These are phyloP conservation scores for Ophiostoma sp. DNA, from an alignment of 2,329 filamentous ascomycete genomes.

Conservation along the genomic window DNA sequence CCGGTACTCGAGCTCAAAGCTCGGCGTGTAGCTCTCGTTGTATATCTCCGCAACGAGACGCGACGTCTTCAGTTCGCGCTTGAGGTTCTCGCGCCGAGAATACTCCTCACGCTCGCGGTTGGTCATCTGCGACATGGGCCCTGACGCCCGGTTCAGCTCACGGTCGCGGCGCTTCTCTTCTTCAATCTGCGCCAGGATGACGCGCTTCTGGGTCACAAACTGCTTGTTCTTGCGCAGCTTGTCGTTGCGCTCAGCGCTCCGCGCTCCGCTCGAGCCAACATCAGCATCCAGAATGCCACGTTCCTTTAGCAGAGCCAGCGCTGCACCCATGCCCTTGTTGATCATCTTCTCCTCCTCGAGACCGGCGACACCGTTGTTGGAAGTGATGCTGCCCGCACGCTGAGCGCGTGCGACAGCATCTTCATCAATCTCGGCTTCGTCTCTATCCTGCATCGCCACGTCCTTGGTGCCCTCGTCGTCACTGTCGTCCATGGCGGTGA, in stretches of 20 bases:
- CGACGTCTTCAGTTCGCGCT: constrained; percentile 79
- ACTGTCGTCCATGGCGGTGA: constrained; percentile 26
- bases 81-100: constrained; percentile 79
- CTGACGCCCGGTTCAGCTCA: constrained; percentile 78
- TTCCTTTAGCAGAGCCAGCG: constrained; percentile 75
- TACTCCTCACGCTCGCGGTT: constrained; percentile 87
- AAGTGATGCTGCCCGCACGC: constrained; percentile 39
- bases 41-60: constrained; percentile 79
- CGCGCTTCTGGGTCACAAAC: constrained; percentile 73
- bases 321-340: constrained; percentile 71
- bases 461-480: constrained; percentile 3
- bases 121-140: constrained; percentile 80
- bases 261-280: constrained; percentile 47
- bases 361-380: constrained; percentile 47
- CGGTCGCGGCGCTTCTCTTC: constrained; percentile 72
- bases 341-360: constrained; percentile 82
- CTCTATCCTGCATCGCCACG: constrained; percentile 28
- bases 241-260: constrained; percentile 30
- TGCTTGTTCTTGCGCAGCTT: constrained; percentile 58
- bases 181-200: constrained; percentile 70
- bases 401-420: constrained; percentile 50
- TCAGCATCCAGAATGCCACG: constrained; percentile 61
- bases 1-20: constrained; percentile 81
- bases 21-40: constrained; percentile 80
- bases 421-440: constrained; percentile 42